These are phyloP conservation scores for Candida buenavistaensis DNA, from an alignment of 1,139 yeast genomes.

Conservation along the genomic window DNA sequence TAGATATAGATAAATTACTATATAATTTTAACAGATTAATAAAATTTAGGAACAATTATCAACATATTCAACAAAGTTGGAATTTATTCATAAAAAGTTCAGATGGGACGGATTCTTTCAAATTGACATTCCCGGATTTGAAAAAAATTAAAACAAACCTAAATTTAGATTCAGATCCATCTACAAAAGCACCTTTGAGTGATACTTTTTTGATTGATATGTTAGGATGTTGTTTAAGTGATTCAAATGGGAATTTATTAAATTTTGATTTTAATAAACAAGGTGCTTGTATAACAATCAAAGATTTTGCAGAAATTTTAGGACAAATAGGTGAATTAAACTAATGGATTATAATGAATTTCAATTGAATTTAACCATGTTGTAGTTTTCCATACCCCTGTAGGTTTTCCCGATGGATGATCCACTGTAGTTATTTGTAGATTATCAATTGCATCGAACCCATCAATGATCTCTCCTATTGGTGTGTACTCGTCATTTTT, in stretches of 20 bases:
- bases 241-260: constrained; percentile 27
- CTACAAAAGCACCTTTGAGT: constrained; percentile 19
- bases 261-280: constrained; percentile 31
- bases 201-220: constrained; percentile 45
- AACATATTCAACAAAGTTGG: constrained; percentile 37
- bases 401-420: constrained; percentile 19
- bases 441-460: constrained; percentile 18
- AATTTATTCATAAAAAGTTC: constrained; percentile 29
- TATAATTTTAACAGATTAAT: constrained; percentile 27
- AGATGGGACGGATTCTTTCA: constrained; percentile 13
- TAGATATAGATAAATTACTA: constrained; percentile 44
- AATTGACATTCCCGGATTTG: constrained; percentile 34
- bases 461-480: constrained; percentile 23
- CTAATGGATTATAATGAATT: constrained; percentile 19
- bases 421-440: constrained; percentile 14
- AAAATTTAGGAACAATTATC: constrained; percentile 34
- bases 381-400: constrained; percentile 21
- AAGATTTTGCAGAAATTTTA: constrained; percentile 45
- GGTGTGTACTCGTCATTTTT: constrained; percentile 15
- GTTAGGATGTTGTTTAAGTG: constrained; percentile 39
- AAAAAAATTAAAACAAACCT: constrained; percentile 30
- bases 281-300: constrained; percentile 34
- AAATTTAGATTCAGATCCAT: constrained; percentile 27
- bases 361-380: constrained; percentile 20
- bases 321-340: constrained; percentile 39